Conservation (phyloP, 495 filamentous ascomycete genomes). For the Lichenothelia convexa region DNA sequence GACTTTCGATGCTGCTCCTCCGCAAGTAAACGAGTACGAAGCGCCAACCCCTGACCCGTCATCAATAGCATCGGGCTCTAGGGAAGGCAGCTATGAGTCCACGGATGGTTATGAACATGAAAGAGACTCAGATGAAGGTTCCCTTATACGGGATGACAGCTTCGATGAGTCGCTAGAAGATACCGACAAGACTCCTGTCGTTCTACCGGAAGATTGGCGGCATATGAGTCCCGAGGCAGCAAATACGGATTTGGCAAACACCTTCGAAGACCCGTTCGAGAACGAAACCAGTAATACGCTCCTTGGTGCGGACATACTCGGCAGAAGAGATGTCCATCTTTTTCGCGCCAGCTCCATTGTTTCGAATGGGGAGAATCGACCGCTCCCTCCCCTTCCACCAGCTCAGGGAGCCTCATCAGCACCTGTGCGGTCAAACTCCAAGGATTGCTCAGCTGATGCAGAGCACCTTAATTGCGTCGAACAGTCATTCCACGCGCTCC, state of each 20-base stretch:
- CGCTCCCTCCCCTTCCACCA: slow-evolving; percentile 20
- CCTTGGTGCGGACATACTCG: slow-evolving; percentile 26
- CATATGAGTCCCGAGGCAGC: slow-evolving; percentile 47
- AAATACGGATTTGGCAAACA: slow-evolving; percentile 31
- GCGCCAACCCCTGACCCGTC: slow-evolving; percentile 92
- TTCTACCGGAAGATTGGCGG: slow-evolving; percentile 88
- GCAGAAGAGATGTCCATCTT: not conserved
- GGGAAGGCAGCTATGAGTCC: slow-evolving; percentile 82
- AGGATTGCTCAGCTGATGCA: slow-evolving; percentile 36
- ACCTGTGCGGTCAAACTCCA: slow-evolving; percentile 15
- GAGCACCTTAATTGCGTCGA: slow-evolving; percentile 43
- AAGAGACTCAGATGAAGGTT: slow-evolving; percentile 50
- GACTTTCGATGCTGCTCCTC: slow-evolving; percentile 85
- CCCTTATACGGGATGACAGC: slow-evolving; percentile 61
- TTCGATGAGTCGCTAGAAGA: slow-evolving; percentile 90
- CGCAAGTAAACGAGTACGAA: slow-evolving; percentile 91
- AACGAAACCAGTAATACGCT: slow-evolving; percentile 47
- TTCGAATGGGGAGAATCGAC: slow-evolving; percentile 17
- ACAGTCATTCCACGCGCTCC: slow-evolving; percentile 42
- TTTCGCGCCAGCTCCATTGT: not conserved
- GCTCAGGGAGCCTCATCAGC: slow-evolving; percentile 4
- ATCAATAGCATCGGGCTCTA: slow-evolving; percentile 68
- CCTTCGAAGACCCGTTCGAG: slow-evolving; percentile 52
- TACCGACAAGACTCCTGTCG: slow-evolving; percentile 89
- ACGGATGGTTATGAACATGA: slow-evolving; percentile 48